Evolutionary conservation across 2,329 filamentous ascomycete genomes (phyloP).

Genomic region (Arthrobotrys entomopaga): DNA sequence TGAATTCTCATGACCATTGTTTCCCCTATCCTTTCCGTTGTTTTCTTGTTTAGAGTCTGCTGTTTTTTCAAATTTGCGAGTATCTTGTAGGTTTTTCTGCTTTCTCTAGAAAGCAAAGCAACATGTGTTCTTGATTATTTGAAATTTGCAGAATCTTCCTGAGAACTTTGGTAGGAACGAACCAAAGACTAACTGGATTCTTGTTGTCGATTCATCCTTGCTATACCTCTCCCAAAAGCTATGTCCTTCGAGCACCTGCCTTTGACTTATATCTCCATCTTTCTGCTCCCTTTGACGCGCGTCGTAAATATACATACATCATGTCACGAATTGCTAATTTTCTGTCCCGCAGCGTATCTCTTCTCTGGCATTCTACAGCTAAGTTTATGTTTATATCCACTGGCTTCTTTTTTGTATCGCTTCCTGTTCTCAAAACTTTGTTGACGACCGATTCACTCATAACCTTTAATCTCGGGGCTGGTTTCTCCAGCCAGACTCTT

Average conservation of each 20-base stretch:
- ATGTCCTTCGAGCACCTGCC: slow-evolving; percentile 27
- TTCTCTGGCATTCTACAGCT: slow-evolving; percentile 17
- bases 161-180: slow-evolving; percentile 31
- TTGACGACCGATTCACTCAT: slow-evolving; percentile 27
- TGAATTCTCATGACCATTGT: slow-evolving; percentile 21
- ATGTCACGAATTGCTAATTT: slow-evolving; percentile 41
- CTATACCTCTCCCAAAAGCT: slow-evolving; percentile 38
- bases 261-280: slow-evolving; percentile 19
- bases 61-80: slow-evolving; percentile 25
- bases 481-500: slow-evolving; percentile 25
- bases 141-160: slow-evolving; percentile 19
- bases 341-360: slow-evolving; percentile 12
- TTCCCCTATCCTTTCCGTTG: slow-evolving; percentile 13
- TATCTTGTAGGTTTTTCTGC: slow-evolving; percentile 14
- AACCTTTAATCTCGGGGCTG: slow-evolving; percentile 46
- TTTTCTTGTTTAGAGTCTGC: slow-evolving; percentile 25
- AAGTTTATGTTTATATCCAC: slow-evolving; percentile 10
- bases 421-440: slow-evolving; percentile 9
- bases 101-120: slow-evolving; percentile 20
- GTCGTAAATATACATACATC: slow-evolving; percentile 13
- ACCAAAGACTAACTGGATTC: slow-evolving; percentile 23
- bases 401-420: background rate
- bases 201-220: slow-evolving; percentile 25
- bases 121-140: slow-evolving; percentile 29
- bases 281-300: slow-evolving; percentile 23